Conservation (phyloP, 169 alveolate genomes). For the Eimeria tenella region DNA sequence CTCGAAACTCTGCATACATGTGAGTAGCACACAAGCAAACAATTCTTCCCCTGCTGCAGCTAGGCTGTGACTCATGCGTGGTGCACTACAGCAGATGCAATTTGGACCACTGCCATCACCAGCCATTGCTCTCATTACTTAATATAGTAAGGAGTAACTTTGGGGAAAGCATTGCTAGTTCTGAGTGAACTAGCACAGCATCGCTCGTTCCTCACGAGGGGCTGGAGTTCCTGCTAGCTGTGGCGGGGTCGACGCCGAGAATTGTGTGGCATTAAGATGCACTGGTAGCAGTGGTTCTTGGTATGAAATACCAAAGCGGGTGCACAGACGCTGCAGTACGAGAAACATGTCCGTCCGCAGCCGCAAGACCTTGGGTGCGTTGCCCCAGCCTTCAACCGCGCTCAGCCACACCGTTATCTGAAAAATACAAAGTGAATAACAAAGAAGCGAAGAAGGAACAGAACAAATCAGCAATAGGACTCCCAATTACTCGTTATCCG, state of each 20-base stretch:
- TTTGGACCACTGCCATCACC: too few relatives aligned
- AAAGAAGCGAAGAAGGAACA: neutral
- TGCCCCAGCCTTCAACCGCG: conserved; percentile 77
- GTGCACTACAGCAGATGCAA: too few relatives aligned
- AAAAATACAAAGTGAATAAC: neutral
- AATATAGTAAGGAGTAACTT: neutral
- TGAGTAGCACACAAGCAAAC: neutral
- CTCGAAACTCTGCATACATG: conserved; percentile 26
- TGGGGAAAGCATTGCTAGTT: neutral
- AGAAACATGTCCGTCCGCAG: conserved; percentile 75
- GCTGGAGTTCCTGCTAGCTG: neutral
- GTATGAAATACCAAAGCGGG: conserved; percentile 65
- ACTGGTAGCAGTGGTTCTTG: conserved; percentile 74
- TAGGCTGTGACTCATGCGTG: neutral
- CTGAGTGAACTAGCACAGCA: neutral
- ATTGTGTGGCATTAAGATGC: neutral
- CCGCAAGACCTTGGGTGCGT: conserved; percentile 42
- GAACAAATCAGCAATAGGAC: too few relatives aligned
- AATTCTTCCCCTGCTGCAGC: neutral
- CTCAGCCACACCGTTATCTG: conserved; percentile 71
- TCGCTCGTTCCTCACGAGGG: conserved; percentile 4
- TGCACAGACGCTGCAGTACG: conserved; percentile 52
- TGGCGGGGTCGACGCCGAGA: neutral
- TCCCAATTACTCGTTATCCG: too few relatives aligned
- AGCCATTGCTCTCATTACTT: neutral